Base-by-base conservation (phyloP, 371 early-diverging fungal species). In the Fennellomyces sp. region DNA sequence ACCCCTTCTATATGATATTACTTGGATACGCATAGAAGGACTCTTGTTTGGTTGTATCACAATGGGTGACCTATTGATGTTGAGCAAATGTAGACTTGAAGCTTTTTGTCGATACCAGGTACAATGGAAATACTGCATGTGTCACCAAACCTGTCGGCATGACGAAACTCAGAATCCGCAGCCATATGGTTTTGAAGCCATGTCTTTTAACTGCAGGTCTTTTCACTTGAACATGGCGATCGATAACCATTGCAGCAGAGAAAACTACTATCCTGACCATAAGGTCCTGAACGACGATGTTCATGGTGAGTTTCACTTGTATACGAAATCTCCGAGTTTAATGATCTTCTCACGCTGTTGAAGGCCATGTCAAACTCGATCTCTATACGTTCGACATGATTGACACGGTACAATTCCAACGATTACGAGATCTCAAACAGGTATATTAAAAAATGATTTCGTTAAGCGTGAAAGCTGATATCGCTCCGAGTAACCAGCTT, bases 381-480 rank as follows among this genome's bases (percentile, higher is more conserved):
- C 72, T 75, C 21, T 73, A 83, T 38, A 83, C 81, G 41, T 76
- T 95, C 39, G 77, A 87, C 13, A 76, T 93, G 53, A 92, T 98
- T 25, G 98, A 98, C 66, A 98, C 98, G 7, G 87, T 88, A 7
- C 95, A 96, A 70, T 97, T 97, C 65, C 97, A 97, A 73, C 80
- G 97, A 23, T 77, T 93, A 33, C 84, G 93, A 45, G 87, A 94
- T 58, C 71, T 98, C 31, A 97, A 95, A 64, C 98, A 98, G 76
- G 78, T 94, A 60, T 75, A 77, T 7, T 5, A 33, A 23, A 11
- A 11, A 8, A 27, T n/a, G 13, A 23, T 31, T 33, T 17, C 17
- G 27, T 27, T 0, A 30, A 50, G 10, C 12, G 15, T n/a, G 17
- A 35, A 13, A 21, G 19, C 42, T 21, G 1, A 28, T 2, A n/a